Evolutionary conservation across 2,329 filamentous ascomycete species (phyloP), one percentile per base, ranked within the genome.

Genomic region (Coniochaeta sp.): DNA sequence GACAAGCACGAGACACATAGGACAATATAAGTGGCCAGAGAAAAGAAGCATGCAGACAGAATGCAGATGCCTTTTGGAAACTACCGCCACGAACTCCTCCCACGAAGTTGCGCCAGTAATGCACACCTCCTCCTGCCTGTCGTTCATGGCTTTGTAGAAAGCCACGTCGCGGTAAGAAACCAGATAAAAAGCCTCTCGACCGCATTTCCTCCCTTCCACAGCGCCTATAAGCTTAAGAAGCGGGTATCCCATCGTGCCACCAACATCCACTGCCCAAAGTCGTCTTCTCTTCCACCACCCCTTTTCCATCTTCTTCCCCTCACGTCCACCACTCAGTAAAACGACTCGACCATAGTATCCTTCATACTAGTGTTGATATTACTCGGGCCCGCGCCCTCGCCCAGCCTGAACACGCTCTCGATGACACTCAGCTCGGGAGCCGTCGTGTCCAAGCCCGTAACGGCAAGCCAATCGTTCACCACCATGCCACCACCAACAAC

Each of bases 321-420:
- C 24, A 45, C 51, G n/a, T n/a, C n/a, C 12, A 24, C n/a, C 53
- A 35, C 63, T 79, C 79, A 99, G 77, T 99, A 99, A 76, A 97
- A 99, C 63, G 89, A 95, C 78, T 99, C 94, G 56, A 99, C 94
- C 83, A 99, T 95, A 59, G 91, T 94, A 70, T 97, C 92, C 82
- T 96, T 97, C 77, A 96, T 85, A 61, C 75, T 85, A 50, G 85
- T 87, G 69, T 89, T 89, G 74, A 92, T 90, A 62, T 82, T 85
- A 64, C 83, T 83, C 49, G 90, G 86, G 6, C 82, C 89, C 59
- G 84, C 79, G 51, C 89, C 91, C 76, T 97, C 92, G 57, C 91
- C 91, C 46, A 99, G 77, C 63, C 91, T 83, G 78, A 99, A 99
- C 58, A 99, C 91, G 63, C 86, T 91, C 79, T 99, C 94, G 52